These are phyloP conservation scores for Agaricus bisporus DNA, from an alignment of 768 basidiomycete genomes.

Conservation along the genomic window DNA sequence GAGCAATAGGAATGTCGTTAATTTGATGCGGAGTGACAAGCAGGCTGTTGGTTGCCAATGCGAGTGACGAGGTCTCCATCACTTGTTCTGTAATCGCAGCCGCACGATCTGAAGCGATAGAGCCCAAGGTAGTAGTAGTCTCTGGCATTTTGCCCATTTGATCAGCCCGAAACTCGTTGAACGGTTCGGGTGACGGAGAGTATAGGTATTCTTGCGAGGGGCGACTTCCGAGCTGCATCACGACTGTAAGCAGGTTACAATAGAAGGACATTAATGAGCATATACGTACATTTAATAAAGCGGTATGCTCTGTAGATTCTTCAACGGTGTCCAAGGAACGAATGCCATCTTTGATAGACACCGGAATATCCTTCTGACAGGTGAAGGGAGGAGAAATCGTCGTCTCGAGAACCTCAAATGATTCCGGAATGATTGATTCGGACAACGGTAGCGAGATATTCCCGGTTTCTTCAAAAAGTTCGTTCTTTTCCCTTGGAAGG, in stretches of 20 bases:
- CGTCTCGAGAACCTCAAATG: slow-evolving; percentile 20
- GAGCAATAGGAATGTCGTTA: neutral
- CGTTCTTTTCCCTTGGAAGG: neutral
- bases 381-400: neutral
- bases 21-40: neutral
- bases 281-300: neutral
- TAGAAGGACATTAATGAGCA: neutral
- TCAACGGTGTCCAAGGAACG: neutral
- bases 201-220: too few relatives aligned
- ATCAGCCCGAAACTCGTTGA: neutral
- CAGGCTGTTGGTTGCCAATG: neutral
- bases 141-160: neutral
- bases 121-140: neutral
- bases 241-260: neutral
- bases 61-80: neutral
- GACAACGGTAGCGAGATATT: slow-evolving; percentile 21
- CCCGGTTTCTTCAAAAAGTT: slow-evolving; percentile 7
- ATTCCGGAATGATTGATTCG: slow-evolving; percentile 19
- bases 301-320: neutral
- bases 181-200: neutral
- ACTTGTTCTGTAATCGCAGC: neutral
- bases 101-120: neutral
- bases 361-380: neutral
- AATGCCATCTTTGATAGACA: neutral
- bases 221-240: neutral